Evolutionary conservation across 2,329 filamentous ascomycete genomes (phyloP).

Genomic region (Fusarium caatingaense): DNA sequence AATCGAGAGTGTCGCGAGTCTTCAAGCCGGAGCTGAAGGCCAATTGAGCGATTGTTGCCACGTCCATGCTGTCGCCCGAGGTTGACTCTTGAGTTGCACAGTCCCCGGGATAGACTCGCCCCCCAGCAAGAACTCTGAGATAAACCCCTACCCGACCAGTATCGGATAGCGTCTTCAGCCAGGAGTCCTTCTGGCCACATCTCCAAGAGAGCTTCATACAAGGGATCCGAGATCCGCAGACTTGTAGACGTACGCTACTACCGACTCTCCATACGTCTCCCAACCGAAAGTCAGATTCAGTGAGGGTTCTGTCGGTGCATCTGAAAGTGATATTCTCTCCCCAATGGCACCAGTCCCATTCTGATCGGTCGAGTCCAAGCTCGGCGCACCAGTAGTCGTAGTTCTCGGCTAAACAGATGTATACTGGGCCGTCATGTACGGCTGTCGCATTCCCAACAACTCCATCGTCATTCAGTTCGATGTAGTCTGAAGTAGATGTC

Average conservation of each 20-base stretch:
- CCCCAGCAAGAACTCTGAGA: background rate
- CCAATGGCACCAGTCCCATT: slow-evolving; percentile 24
- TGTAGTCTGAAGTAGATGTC: background rate
- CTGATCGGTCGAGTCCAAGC: slow-evolving; percentile 1
- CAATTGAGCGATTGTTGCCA: background rate
- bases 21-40: slow-evolving; percentile 3
- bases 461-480: background rate
- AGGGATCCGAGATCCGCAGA: slow-evolving; percentile 12
- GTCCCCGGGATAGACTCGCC: slow-evolving; percentile 5
- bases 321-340: slow-evolving; percentile 15
- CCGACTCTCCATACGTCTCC: slow-evolving; percentile 17
- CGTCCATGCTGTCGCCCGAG: background rate
- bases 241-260: slow-evolving; percentile 6
- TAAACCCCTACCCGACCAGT: slow-evolving; percentile 4
- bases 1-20: slow-evolving; percentile 5
- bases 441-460: slow-evolving; percentile 5
- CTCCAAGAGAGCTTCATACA: slow-evolving; percentile 22
- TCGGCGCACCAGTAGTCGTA: slow-evolving; percentile 17
- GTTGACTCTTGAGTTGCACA: slow-evolving; percentile 1
- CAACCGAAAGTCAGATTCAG: slow-evolving; percentile 7
- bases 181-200: slow-evolving; percentile 16
- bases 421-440: slow-evolving; percentile 15
- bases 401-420: slow-evolving; percentile 18
- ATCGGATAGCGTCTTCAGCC: slow-evolving; percentile 6
- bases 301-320: background rate